Percentiles rank a stretch among this genome's conserved stretches.
These are phyloP conservation scores for Morella rubra DNA, from an alignment of 306 rosid species.

Conservation along the genomic window DNA sequence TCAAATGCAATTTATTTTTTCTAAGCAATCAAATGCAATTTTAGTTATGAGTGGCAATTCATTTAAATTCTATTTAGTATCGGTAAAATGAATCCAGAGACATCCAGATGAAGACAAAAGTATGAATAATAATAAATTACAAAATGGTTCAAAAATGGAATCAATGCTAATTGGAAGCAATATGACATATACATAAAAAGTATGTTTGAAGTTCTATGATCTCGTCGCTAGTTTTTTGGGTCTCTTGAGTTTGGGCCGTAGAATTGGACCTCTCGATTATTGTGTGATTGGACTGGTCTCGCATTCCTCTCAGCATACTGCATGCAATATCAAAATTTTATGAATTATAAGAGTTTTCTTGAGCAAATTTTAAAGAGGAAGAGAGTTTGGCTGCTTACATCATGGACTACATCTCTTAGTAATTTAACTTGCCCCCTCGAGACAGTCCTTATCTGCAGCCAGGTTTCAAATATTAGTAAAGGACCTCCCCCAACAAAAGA, in stretches of 20 bases:
- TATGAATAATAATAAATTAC: too few relatives aligned
- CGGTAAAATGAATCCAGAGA: too few relatives aligned
- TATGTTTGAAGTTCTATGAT: background rate
- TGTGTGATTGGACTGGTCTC: constrained; percentile 38
- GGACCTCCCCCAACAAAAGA: background rate
- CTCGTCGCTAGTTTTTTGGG: background rate
- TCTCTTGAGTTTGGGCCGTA: constrained; percentile 17
- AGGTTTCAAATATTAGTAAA: background rate
- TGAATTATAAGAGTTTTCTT: too few relatives aligned
- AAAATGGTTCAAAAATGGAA: too few relatives aligned
- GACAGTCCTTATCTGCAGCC: constrained; percentile 42
- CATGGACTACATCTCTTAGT: constrained; percentile 54
- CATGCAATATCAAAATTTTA: background rate
- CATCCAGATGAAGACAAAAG: too few relatives aligned
- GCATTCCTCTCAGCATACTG: constrained; percentile 48
- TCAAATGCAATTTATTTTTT: too few relatives aligned
- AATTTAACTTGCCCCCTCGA: constrained; percentile 44
- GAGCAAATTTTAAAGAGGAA: background rate
- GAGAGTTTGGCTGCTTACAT: constrained; percentile 45
- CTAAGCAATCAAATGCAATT: too few relatives aligned
- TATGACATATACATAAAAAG: too few relatives aligned
- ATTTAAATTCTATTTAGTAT: too few relatives aligned
- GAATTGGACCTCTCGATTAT: constrained; percentile 30
- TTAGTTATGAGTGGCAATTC: too few relatives aligned
- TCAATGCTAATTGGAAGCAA: too few relatives aligned